Percentiles rank a stretch among this genome's conserved stretches.
Evolutionary conservation across 495 filamentous ascomycete genomes (phyloP).

Genomic region (Penicillium flavigenum): DNA sequence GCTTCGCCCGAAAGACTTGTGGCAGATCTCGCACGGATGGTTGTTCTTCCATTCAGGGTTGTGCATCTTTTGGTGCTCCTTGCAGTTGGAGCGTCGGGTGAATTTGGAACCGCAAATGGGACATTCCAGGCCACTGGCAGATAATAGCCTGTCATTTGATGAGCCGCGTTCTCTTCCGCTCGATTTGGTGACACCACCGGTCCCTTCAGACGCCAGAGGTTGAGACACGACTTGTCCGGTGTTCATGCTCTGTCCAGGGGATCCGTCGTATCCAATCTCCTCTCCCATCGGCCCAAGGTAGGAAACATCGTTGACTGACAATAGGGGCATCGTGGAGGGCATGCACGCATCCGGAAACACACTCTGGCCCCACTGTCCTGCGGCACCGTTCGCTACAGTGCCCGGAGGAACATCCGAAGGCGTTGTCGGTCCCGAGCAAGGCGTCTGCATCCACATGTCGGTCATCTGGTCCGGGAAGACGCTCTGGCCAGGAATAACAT

Average conservation of each 20-base stretch:
- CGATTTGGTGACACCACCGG: not conserved
- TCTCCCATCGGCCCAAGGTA: not conserved
- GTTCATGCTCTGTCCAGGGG: not conserved
- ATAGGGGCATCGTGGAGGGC: not conserved
- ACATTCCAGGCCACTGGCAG: constrained; percentile 63
- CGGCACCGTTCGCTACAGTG: constrained; percentile 7
- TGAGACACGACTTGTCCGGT: not conserved
- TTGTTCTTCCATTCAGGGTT: constrained; percentile 71
- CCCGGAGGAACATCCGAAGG: constrained; percentile 8
- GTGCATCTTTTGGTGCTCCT: constrained; percentile 87
- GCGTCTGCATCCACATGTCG: constrained; percentile 27
- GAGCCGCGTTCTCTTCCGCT: constrained; percentile 1
- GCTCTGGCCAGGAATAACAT: constrained; percentile 13
- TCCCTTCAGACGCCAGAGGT: not conserved
- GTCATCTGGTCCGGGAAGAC: constrained; percentile 14
- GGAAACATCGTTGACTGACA: not conserved
- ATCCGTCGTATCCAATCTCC: not conserved
- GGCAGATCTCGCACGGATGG: constrained; percentile 65
- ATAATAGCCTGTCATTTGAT: constrained; percentile 7
- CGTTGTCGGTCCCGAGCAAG: constrained; percentile 21
- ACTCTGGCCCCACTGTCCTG: constrained; percentile 17
- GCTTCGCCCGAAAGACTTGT: constrained; percentile 54
- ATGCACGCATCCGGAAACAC: constrained; percentile 1
- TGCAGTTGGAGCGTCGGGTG: constrained; percentile 85
- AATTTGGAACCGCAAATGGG: constrained; percentile 76